Evolutionary conservation across 805 yeast genomes (phyloP), one percentile per base, ranked within the genome.

Genomic region (Ogataea salicorniae): DNA sequence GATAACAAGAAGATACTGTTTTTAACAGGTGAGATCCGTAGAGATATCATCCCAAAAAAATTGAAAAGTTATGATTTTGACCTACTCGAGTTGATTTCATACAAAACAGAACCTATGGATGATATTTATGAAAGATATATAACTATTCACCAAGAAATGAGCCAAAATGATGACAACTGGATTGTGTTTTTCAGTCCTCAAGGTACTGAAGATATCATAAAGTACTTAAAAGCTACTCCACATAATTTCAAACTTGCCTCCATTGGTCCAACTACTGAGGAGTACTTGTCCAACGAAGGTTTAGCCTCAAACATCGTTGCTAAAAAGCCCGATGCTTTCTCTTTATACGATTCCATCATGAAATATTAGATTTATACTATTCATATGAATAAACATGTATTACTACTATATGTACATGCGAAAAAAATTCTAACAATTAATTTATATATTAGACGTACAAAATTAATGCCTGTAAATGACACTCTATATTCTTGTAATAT

Each of bases 251-350:
- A 72, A 42, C 68, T 89, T 15, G 97, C 95, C 0, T 81, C 91
- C 4, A 92, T 92, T 48, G 98, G 98, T 0, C 97, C 97, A 2
- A 92, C 97, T 0, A 92, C 98, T 11, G 80, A 84, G 46, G 73
- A 70, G 37, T 89, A 77, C 57, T 66, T 91, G 39, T 36, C 63
- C 5, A 63, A 70, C 1, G 71, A 77, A 17, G 83, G 80, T 0
- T 61, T 92, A 3, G 53, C 40, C 0, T 87, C 91, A 1, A 67
- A 77, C 37, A 77, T 85, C 1, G 85, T 84, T 4, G 83, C 96
- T 3, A 65, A 67, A 5, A 81, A 80, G 49, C 98, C 98, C 0
- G 82, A 82, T 33, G 89, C 96, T 0, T 56, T 54, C 2, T 73
- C 84, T 3, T 66, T 90, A 37, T 64, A 75, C 8, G 64, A 68